Percentiles rank a stretch among this genome's conserved stretches.
Evolutionary conservation across 2,329 filamentous ascomycete species (phyloP).

Genomic region (Colletotrichum phormii): DNA sequence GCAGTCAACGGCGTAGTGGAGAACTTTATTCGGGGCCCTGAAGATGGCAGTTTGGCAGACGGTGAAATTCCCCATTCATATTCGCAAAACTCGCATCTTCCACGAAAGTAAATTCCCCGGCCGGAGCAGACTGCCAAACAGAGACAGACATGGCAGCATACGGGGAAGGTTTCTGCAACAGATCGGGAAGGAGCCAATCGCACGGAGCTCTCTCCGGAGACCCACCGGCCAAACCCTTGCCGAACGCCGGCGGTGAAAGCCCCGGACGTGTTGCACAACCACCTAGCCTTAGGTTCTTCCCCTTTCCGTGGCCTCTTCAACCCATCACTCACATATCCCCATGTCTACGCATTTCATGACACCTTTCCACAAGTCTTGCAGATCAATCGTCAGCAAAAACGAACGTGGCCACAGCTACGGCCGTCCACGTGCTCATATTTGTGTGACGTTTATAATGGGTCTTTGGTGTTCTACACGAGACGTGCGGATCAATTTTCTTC

Average conservation of each 20-base stretch:
- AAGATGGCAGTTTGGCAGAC: neutral
- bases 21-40: neutral
- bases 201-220: constrained; percentile 14
- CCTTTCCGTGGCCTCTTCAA: neutral
- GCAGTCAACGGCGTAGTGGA: neutral
- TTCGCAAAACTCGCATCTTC: neutral
- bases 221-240: constrained; percentile 25
- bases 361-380: constrained; percentile 3
- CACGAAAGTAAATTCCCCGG: neutral
- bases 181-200: constrained; percentile 23
- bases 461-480: neutral
- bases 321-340: neutral
- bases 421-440: constrained; percentile 18
- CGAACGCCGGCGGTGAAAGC: constrained; percentile 30
- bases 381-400: neutral
- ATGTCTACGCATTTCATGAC: neutral
- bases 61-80: neutral
- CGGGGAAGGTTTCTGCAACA: constrained; percentile 12
- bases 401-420: constrained; percentile 7
- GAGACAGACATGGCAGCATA: constrained; percentile 1
- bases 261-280: neutral
- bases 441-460: neutral
- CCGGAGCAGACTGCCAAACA: neutral
- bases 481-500: neutral
- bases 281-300: neutral